Evolutionary conservation across 1,284 basidiomycete species (phyloP), one percentile per base, ranked within the genome.

Genomic region (Phlebopus sp.): DNA sequence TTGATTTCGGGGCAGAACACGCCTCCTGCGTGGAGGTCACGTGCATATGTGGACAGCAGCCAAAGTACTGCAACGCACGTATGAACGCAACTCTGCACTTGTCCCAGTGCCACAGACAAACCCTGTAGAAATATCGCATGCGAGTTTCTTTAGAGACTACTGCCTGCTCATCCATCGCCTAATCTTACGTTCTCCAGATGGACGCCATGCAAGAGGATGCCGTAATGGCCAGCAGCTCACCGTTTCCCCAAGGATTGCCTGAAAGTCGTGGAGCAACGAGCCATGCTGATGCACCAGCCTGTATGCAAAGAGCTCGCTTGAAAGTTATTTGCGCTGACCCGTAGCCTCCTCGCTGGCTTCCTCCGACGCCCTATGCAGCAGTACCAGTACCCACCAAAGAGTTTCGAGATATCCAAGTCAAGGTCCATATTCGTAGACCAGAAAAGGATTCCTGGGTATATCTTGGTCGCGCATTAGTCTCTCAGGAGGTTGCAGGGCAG

Each of bases 361-460:
- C n/a, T 25, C 25, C 47, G 30, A 29, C 37, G n/a, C 32, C 39
- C 44, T 52, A 44, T 59, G 38, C 54, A 66, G 55, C 55, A 51
- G 52, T 59, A 59, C 47, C 62, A 48, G 50, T 64, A 42, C 60
- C 63, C 38, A 47, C 68, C 47, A 76, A 76, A 53, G 82, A 84
- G 53, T 84, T 87, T 62, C 79, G 82, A 49, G 86, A 90, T 49
- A 78, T 90, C 44, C 77, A 84, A 50, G 87, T 90, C 46, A 90
- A 90, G 63, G 85, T 90, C n/a, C 87, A 90, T 59, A 83, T 89
- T 55, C 76, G 87, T 55, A 72, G 81, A 55, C 82, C 87, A 34
- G 87, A 88, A 49, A 80, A 72, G 59, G 88, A 90, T 61, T 76
- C 81, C n/a, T 90, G 87, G 87, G 71, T 79, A 17, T 90, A 90